Base-by-base conservation (phyloP, 495 filamentous ascomycete genomes). In the Elaphomyces granulatus region DNA sequence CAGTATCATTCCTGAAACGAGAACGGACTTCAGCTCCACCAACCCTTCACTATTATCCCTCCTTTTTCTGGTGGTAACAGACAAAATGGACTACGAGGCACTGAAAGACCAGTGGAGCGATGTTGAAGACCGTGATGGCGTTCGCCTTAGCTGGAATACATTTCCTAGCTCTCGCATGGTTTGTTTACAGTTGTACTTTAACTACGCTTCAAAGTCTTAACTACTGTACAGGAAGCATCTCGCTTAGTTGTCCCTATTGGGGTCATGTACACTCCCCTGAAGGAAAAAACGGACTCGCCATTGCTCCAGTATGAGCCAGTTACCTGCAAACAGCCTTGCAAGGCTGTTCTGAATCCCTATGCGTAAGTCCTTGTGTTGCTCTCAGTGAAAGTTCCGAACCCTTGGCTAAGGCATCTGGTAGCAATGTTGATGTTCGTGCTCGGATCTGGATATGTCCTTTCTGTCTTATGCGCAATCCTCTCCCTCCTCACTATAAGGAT, bases 131-230 rank as follows among this genome's bases (percentile, higher is more conserved):
- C 77, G 86, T 34, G 92, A 99, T 80, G 92, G 92, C 40, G 74
- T 96, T 54, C 77, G 92, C 52, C 75, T 99, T 41, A 95, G 90
- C 63, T 99, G 92, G 92, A 99, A 99, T 57, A 93, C 92, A 28
- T 95, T 99, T 61, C 92, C 92, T 42, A 94, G 88, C 69, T 83
- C 87, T 57, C 87, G 92, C 55, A 94, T 99, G 81, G 85, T 90
- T 50, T 45, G 72, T 67, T 40, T 40, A 19, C 30, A 32, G 32
- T 20, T 31, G 32, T 17, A 40, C 35, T 19, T 36, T 44, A 44
- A 47, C 49, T 45, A 10, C 12, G 18, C 21, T n/a, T 16, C 30
- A 16, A 15, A 16, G 33, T 19, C 28, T 16, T 31, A 26, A 10
- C 18, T 40, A 38, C 42, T 39, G 8, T 54, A 46, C 43, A 93